Percentiles rank a stretch among this genome's conserved stretches.
These are phyloP conservation scores for Debaryomyces sp. DNA, from an alignment of 1,139 yeast species.

Conservation along the genomic window DNA sequence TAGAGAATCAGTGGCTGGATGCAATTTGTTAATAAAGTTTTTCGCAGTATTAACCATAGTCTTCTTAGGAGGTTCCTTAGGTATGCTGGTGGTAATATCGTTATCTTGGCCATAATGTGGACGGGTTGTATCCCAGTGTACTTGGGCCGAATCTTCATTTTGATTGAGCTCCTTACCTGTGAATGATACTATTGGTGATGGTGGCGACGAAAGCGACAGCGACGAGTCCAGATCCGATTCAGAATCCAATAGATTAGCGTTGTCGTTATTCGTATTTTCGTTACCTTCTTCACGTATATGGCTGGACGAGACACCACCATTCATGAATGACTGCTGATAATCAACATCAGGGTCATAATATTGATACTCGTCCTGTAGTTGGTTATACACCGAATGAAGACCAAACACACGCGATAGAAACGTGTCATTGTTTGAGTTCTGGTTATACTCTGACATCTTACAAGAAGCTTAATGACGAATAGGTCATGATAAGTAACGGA, in stretches of 20 bases:
- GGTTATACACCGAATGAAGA: conserved; percentile 51
- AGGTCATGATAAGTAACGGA: background rate
- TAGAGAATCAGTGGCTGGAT: conserved; percentile 1
- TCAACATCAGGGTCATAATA: conserved; percentile 43
- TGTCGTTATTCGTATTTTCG: conserved; percentile 9
- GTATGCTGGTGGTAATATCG: background rate
- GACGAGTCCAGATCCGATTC: conserved; percentile 41
- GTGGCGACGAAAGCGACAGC: conserved; percentile 23
- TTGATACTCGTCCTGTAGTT: conserved; percentile 40
- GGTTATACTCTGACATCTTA: conserved; percentile 13
- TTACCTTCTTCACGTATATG: conserved; percentile 7
- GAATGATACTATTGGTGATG: conserved; percentile 10
- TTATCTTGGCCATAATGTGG: conserved; percentile 1
- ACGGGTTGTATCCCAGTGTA: conserved; percentile 7
- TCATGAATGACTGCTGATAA: conserved; percentile 8
- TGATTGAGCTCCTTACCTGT: conserved; percentile 1
- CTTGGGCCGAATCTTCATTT: background rate
- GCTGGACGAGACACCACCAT: conserved; percentile 8
- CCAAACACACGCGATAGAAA: conserved; percentile 61
- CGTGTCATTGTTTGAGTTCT: conserved; percentile 40
- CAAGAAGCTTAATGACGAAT: background rate
- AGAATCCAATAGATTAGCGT: conserved; percentile 29
- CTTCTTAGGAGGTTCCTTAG: background rate
- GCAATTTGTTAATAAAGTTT: background rate
- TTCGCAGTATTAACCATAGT: conserved; percentile 3